Evolutionary conservation across 116 monocot genomes (phyloP).

Genomic region (Iris pallida): DNA sequence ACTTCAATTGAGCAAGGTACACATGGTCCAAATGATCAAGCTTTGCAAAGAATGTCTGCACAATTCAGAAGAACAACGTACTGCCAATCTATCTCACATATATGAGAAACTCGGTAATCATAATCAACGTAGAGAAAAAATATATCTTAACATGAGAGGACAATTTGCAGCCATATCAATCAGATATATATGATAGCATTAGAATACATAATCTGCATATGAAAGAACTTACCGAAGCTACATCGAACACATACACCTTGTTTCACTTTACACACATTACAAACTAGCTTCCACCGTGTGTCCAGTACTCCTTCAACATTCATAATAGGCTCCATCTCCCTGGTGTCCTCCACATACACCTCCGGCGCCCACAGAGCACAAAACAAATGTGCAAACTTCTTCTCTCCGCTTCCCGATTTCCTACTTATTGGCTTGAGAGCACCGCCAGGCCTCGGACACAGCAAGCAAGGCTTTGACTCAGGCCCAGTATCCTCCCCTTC

Average conservation of each 20-base stretch:
- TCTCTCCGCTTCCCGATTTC: neutral
- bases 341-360: conserved; percentile 46
- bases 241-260: conserved; percentile 78
- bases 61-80: too few relatives aligned
- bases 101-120: too few relatives aligned
- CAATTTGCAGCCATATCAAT: too few relatives aligned
- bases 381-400: conserved; percentile 78
- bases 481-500: conserved; percentile 2
- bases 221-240: conserved; percentile 65
- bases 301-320: conserved; percentile 52
- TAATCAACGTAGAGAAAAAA: too few relatives aligned
- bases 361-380: conserved; percentile 90
- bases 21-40: too few relatives aligned
- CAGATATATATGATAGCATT: too few relatives aligned
- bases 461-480: conserved; percentile 40
- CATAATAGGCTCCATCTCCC: conserved; percentile 72
- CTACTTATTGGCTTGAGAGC: conserved; percentile 56
- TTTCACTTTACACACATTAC: conserved; percentile 85
- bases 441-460: conserved; percentile 76
- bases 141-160: too few relatives aligned
- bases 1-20: too few relatives aligned
- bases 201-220: too few relatives aligned
- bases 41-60: too few relatives aligned
- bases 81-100: too few relatives aligned
- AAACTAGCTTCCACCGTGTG: conserved; percentile 51